These are phyloP conservation scores for Pyricularia sp. DNA, from an alignment of 2,329 filamentous ascomycete species.

Conservation along the genomic window DNA sequence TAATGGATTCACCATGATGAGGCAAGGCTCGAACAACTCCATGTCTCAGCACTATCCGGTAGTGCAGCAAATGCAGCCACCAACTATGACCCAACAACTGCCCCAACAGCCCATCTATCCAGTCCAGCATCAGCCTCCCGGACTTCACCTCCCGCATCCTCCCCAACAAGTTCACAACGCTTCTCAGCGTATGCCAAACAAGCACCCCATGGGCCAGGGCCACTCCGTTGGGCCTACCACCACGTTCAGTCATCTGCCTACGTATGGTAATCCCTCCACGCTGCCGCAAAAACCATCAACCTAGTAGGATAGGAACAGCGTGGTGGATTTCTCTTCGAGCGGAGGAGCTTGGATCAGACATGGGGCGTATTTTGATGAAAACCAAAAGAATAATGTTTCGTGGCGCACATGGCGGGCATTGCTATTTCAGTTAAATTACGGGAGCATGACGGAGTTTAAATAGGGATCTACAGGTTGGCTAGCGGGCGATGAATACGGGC, in stretches of 20 bases:
- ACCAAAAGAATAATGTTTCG: neutral
- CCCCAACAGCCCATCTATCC: constrained; percentile 26
- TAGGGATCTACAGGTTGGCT: neutral
- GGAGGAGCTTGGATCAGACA: constrained; percentile 1
- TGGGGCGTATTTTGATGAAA: neutral
- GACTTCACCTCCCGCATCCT: constrained; percentile 12
- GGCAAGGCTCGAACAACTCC: constrained; percentile 42
- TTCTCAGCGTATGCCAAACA: constrained; percentile 30
- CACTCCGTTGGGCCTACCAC: constrained; percentile 21
- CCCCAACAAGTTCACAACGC: constrained; percentile 7
- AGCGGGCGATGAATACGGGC: neutral
- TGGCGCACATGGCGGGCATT: neutral
- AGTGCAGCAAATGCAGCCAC: constrained; percentile 7
- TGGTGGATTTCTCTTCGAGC: constrained; percentile 7
- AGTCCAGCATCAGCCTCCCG: constrained; percentile 26
- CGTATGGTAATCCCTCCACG: constrained; percentile 46
- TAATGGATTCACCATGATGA: constrained; percentile 39
- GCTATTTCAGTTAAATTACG: neutral
- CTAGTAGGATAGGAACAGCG: constrained; percentile 13
- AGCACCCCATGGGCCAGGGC: constrained; percentile 29
- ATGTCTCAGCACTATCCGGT: constrained; percentile 28
- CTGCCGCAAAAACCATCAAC: constrained; percentile 45
- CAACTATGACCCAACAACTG: constrained; percentile 17
- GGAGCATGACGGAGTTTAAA: neutral
- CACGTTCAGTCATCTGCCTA: constrained; percentile 38